Conservation (phyloP, 305 asterid species). For the Euphrasia arctica region DNA sequence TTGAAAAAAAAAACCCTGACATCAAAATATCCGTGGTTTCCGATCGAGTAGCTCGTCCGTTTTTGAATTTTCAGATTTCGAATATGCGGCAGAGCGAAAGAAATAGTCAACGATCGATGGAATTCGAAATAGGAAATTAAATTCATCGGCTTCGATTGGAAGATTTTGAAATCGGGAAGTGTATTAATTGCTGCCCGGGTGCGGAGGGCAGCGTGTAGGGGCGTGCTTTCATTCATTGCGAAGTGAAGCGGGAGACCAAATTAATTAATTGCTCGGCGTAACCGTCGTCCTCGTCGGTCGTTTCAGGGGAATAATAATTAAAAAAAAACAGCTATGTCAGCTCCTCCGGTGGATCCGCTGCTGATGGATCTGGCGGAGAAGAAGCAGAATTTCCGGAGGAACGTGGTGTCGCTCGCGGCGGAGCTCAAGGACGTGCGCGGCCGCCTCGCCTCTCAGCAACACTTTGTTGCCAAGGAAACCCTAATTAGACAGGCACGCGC, state of each 20-base stretch:
- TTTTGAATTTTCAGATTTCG: conserved; percentile 14
- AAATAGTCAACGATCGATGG: conserved; percentile 23
- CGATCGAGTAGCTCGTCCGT: conserved; percentile 8
- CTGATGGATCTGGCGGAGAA: conserved; percentile 80
- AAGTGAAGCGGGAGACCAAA: not conserved
- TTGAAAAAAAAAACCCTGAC: conserved; percentile 15
- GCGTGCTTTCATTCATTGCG: conserved; percentile 33
- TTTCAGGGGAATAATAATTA: not conserved
- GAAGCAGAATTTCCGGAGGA: conserved; percentile 86
- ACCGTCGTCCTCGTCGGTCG: conserved; percentile 23
- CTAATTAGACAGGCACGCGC: conserved; percentile 66
- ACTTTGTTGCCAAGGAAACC: conserved; percentile 51
- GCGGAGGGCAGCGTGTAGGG: conserved; percentile 35
- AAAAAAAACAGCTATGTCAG: conserved; percentile 37
- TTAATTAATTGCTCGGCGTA: conserved; percentile 10
- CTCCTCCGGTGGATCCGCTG: conserved; percentile 68
- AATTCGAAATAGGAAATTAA: not conserved
- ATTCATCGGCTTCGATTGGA: conserved; percentile 6
- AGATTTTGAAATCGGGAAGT: not conserved
- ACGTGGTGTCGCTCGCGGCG: conserved; percentile 86
- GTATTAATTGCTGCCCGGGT: conserved; percentile 57
- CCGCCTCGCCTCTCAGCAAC: conserved; percentile 67
- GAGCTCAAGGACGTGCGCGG: conserved; percentile 85
- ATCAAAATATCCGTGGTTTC: conserved; percentile 16
- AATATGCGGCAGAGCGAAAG: not conserved